phyloP scores from a whole-genome alignment of 257 asterid genomes.

The Leonotis leonurus region DNA sequence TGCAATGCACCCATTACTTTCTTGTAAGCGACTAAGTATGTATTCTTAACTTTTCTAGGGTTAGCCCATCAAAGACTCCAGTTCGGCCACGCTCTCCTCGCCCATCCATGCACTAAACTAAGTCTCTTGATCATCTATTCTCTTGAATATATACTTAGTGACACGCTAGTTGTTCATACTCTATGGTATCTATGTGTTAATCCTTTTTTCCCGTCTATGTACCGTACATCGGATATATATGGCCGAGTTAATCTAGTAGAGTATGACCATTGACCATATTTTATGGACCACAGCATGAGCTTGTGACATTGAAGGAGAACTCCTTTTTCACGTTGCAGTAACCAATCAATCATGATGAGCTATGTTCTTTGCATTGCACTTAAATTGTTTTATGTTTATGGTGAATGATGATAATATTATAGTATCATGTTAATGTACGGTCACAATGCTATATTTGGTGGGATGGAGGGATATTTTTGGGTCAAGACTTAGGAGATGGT shows the following conservation, averaged over 20 bases:
- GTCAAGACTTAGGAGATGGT: no score
- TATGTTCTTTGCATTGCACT: background rate
- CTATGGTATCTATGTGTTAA: conserved; percentile 30
- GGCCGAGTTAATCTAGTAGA: conserved; percentile 43
- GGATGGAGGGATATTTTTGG: no score
- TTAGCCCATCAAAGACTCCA: conserved; percentile 76
- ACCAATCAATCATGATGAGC: background rate
- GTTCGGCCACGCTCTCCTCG: conserved; percentile 67
- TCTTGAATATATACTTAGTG: conserved; percentile 16
- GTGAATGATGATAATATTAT: no score
- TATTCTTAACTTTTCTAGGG: conserved; percentile 35
- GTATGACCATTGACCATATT: conserved; percentile 31
- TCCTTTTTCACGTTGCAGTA: background rate
- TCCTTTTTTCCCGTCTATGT: conserved; percentile 17
- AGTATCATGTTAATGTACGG: no score
- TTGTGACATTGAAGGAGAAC: conserved; percentile 12
- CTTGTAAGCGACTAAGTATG: background rate
- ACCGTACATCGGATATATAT: conserved; percentile 25
- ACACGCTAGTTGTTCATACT: conserved; percentile 33
- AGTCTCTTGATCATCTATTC: conserved; percentile 21
- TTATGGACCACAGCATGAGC: conserved; percentile 4
- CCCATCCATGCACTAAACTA: conserved; percentile 45
- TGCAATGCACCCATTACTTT: background rate
- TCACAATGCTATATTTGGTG: no score
- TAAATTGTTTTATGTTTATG: no score